Conservation (phyloP, 345 rosid species). For the Eutrema yunnanense region DNA sequence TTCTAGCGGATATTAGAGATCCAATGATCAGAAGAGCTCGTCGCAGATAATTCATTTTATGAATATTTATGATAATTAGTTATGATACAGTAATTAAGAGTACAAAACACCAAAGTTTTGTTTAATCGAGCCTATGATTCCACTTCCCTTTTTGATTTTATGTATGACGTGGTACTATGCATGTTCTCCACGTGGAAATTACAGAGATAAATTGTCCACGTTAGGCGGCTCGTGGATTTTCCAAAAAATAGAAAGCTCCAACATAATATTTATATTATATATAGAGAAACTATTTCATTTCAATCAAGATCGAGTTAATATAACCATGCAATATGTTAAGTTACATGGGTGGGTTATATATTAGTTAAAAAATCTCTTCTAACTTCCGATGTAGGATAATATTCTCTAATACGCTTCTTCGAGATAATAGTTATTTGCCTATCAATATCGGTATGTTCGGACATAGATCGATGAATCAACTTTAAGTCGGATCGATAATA, state of each 20-base stretch:
- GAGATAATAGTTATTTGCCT: too few relatives aligned
- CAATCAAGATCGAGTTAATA: background rate
- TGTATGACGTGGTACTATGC: constrained; percentile 17
- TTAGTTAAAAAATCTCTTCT: too few relatives aligned
- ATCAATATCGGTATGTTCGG: too few relatives aligned
- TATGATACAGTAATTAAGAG: background rate
- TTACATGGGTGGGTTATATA: too few relatives aligned
- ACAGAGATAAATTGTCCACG: constrained; percentile 3
- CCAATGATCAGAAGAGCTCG: background rate
- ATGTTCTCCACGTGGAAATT: constrained; percentile 18
- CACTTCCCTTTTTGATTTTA: background rate
- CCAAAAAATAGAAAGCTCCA: constrained; percentile 17
- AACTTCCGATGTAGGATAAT: too few relatives aligned
- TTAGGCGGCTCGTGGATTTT: constrained; percentile 4
- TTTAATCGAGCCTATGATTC: background rate
- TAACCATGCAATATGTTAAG: background rate
- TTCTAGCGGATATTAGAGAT: background rate
- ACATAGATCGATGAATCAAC: too few relatives aligned
- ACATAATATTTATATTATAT: background rate
- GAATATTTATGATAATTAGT: background rate
- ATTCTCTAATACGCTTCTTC: too few relatives aligned
- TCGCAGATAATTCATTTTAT: background rate
- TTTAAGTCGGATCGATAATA: too few relatives aligned
- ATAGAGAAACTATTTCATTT: background rate
- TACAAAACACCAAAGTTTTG: background rate